A percentile compares a stretch with the other conserved stretches of the same genome.
Conservation (phyloP, 139 green algal species). For the Diplosphaera chodatii region DNA sequence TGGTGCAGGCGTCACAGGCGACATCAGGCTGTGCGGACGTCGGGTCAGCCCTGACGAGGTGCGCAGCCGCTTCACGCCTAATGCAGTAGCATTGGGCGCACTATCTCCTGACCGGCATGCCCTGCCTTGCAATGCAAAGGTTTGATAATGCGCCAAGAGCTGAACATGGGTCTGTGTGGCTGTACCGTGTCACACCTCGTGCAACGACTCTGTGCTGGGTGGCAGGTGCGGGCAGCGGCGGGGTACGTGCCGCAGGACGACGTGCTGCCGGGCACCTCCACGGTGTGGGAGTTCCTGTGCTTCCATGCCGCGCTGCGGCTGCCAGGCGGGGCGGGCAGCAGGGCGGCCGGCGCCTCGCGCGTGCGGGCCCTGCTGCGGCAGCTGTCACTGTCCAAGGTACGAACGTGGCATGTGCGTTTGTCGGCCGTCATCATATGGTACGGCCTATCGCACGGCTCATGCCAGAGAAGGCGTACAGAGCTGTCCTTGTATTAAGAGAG, state of each 20-base stretch:
- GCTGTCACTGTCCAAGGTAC: background rate
- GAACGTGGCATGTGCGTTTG: background rate
- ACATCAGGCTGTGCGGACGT: slow-evolving; percentile 37
- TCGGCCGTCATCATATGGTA: too few relatives aligned
- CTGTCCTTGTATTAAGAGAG: too few relatives aligned
- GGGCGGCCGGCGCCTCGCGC: slow-evolving; percentile 33
- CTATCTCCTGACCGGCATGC: too few relatives aligned
- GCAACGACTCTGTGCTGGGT: too few relatives aligned
- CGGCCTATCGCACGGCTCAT: too few relatives aligned
- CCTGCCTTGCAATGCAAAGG: too few relatives aligned
- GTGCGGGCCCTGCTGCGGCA: slow-evolving; percentile 17
- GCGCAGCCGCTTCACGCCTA: too few relatives aligned
- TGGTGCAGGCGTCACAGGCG: slow-evolving; percentile 21
- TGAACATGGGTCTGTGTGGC: too few relatives aligned
- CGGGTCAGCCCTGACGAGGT: slow-evolving; percentile 3
- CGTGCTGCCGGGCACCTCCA: slow-evolving; percentile 55
- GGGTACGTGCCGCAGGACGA: slow-evolving; percentile 63
- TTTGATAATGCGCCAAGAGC: too few relatives aligned
- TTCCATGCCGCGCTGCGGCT: slow-evolving; percentile 50
- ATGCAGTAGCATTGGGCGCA: too few relatives aligned
- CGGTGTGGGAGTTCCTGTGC: slow-evolving; percentile 65
- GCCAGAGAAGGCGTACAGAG: too few relatives aligned
- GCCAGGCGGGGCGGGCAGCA: slow-evolving; percentile 36
- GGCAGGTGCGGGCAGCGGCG: slow-evolving; percentile 8
- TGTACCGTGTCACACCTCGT: too few relatives aligned